These are phyloP conservation scores for Tolypocladium cylindrosporum DNA, from an alignment of 2,329 filamentous ascomycete species.

Conservation along the genomic window DNA sequence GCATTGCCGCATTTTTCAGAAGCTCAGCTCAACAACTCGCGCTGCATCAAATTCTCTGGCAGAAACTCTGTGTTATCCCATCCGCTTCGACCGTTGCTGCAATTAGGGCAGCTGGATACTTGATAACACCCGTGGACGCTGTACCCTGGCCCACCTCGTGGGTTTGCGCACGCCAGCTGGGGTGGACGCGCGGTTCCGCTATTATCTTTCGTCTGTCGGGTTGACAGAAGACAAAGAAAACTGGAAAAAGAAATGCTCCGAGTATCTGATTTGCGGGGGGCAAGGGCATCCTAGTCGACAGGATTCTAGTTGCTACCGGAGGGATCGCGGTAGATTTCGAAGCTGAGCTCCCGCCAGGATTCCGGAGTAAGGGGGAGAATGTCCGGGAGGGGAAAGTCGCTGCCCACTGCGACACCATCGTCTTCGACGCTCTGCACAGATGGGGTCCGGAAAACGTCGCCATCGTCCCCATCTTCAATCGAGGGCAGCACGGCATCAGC, in stretches of 20 bases:
- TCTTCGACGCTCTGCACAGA: not conserved
- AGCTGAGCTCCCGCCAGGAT: not conserved
- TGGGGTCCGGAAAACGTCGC: too few relatives aligned
- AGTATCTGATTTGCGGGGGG: not conserved
- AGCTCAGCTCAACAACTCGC: not conserved
- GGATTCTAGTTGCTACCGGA: not conserved
- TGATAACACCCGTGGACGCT: not conserved
- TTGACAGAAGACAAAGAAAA: not conserved
- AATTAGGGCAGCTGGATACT: not conserved
- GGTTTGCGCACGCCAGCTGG: too few relatives aligned
- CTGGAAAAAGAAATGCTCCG: not conserved
- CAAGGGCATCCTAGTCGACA: not conserved
- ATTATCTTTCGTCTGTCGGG: not conserved
- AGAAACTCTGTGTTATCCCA: not conserved
- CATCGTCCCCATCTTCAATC: not conserved
- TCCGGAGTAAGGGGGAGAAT: not conserved
- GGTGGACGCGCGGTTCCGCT: not conserved
- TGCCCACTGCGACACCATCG: not conserved
- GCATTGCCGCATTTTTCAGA: too few relatives aligned
- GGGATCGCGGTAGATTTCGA: not conserved
- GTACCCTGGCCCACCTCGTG: not conserved
- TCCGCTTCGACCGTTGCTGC: not conserved
- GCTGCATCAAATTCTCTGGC: not conserved
- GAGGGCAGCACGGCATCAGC: not conserved
- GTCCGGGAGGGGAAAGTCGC: not conserved